Percentiles rank a stretch among this genome's conserved stretches.
Evolutionary conservation across 768 basidiomycete genomes (phyloP).

Genomic region (Tremella yokohamensis): DNA sequence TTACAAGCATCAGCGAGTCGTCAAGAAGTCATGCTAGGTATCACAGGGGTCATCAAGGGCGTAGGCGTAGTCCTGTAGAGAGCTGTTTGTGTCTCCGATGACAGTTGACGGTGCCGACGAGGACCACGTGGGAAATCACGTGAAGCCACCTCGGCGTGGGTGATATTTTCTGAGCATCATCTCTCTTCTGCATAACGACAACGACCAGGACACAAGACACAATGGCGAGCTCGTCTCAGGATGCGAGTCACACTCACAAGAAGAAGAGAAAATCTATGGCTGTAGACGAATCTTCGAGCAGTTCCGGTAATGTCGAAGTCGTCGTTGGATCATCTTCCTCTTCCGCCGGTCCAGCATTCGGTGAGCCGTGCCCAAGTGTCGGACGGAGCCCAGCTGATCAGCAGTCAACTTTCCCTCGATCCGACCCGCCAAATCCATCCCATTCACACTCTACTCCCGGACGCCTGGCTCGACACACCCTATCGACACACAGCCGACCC

Average conservation of each 20-base stretch:
- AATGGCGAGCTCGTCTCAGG: conserved; percentile 10
- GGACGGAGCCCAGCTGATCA: conserved; percentile 3
- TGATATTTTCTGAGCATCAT: background rate
- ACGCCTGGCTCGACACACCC: conserved; percentile 20
- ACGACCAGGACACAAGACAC: conserved; percentile 1
- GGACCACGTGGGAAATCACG: no score
- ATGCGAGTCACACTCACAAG: conserved; percentile 13
- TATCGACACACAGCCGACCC: conserved; percentile 41
- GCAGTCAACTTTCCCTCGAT: conserved; percentile 50
- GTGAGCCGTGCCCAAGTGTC: conserved; percentile 19
- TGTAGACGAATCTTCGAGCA: conserved; percentile 4
- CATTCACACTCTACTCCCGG: conserved; percentile 43
- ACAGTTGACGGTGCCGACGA: no score
- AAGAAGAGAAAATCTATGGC: conserved; percentile 40
- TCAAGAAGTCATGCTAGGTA: background rate
- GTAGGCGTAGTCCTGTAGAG: background rate
- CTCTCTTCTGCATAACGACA: background rate
- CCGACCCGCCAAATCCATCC: conserved; percentile 39
- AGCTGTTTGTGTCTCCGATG: no score
- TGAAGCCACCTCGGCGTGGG: no score
- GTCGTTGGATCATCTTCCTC: conserved; percentile 23
- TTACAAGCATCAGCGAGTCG: conserved; percentile 17
- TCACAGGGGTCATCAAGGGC: background rate
- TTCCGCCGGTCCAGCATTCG: conserved; percentile 39
- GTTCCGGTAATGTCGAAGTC: conserved; percentile 20